A percentile compares a stretch with the other conserved stretches of the same genome.
Conservation (phyloP, 2,329 filamentous ascomycete species). For the Elsinoe arachidis region DNA sequence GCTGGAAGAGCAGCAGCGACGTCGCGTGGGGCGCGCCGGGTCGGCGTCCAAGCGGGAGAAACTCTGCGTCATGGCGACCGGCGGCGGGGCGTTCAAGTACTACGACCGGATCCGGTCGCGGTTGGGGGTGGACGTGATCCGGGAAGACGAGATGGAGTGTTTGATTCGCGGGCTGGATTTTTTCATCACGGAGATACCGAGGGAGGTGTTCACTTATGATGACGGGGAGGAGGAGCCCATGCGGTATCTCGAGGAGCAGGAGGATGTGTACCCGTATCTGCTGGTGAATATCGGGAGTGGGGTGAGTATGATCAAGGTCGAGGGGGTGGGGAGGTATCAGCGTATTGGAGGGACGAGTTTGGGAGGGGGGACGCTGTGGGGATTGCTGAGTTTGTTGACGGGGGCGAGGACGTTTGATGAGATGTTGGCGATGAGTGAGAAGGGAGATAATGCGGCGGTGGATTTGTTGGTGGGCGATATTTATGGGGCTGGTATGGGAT, state of each 20-base stretch:
- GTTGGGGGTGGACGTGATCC: slow-evolving; percentile 75
- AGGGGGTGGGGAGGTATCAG: slow-evolving; percentile 74
- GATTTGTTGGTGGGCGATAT: slow-evolving; percentile 98
- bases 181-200: slow-evolving; percentile 95
- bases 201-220: slow-evolving; percentile 94
- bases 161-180: slow-evolving; percentile 90
- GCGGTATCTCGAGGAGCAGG: slow-evolving; percentile 67
- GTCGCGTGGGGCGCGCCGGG: slow-evolving; percentile 14
- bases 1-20: slow-evolving; percentile 67
- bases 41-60: slow-evolving; percentile 35
- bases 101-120: slow-evolving; percentile 82
- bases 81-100: slow-evolving; percentile 92
- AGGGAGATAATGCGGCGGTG: slow-evolving; percentile 84
- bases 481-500: slow-evolving; percentile 93
- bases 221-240: slow-evolving; percentile 68
- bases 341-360: slow-evolving; percentile 92
- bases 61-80: slow-evolving; percentile 89
- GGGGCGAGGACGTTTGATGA: slow-evolving; percentile 95
- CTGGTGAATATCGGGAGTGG: slow-evolving; percentile 97
- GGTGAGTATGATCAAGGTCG: slow-evolving; percentile 95
- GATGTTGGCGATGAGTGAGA: slow-evolving; percentile 86
- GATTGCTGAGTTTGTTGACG: slow-evolving; percentile 80
- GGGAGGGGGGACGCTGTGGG: slow-evolving; percentile 96
- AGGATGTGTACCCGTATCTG: slow-evolving; percentile 91
- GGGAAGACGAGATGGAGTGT: slow-evolving; percentile 98